Base-by-base conservation (phyloP, 495 filamentous ascomycete genomes). In the Paragyromitra xinjiangensis region DNA sequence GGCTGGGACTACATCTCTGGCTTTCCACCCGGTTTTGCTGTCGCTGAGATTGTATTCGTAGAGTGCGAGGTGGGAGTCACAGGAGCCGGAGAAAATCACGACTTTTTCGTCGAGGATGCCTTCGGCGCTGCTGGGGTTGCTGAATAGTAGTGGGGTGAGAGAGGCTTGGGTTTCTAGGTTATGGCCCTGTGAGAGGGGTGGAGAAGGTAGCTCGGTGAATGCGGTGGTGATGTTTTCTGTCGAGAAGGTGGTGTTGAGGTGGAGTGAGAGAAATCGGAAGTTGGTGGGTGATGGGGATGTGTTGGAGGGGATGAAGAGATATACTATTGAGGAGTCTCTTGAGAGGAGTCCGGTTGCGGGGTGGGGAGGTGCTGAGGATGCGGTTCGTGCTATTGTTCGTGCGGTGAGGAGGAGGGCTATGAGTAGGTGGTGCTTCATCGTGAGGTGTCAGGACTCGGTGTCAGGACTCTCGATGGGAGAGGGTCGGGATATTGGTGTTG, bases 11-110 rank as follows among this genome's bases (percentile, higher is more conserved):
- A 59, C 58, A 11, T 40, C 11, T 8, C 74, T 48, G 29, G 26
- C 3, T 29, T 51, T 59, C 75, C 75, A 78, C 2, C 56, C 53
- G 11, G 51, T n/a, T 40, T 55, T 55, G 37, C 9, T 37, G 39
- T 78, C 75, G 7, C 50, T 75, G 45, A 78, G 37, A 53, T 78
- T 78, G 22, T 61, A 78, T 45, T 78, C 75, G 24, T 78, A 78
- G 37, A 78, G 63, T 8, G 16, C 44, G 34, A 78, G 6, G 6
- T 77, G 62, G 7, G 72, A 39, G 34, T 78, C 72, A 42, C 75
- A 78, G 12, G 75, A 78, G n/a, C 75, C 75, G 34, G 62, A 61
- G 22, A 78, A 77, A 6, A 78, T 19, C 6, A 78, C 71, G 11
- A 78, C 56, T 50, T 74, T 74, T 14, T 75, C 75, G 22, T 78